Conservation (phyloP, 164 flowering plant species). For the Hamamelis virginiana region DNA sequence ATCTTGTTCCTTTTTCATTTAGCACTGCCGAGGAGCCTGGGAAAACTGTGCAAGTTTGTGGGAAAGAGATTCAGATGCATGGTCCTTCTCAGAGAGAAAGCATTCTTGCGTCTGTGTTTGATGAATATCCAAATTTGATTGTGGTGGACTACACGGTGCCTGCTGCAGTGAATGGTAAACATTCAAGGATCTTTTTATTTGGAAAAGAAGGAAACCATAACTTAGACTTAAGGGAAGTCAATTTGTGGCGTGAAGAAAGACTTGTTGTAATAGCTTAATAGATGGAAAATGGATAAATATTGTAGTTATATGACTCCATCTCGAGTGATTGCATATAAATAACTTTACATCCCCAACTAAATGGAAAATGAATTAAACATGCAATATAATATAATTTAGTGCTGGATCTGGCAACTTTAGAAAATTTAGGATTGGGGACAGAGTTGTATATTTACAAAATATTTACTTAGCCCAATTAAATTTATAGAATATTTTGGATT, state of each 20-base stretch:
- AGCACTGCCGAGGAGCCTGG: slow-evolving; percentile 54
- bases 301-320: too few species aligned
- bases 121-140: slow-evolving; percentile 63
- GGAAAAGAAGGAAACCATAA: background rate
- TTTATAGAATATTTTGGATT: too few species aligned
- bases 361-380: too few species aligned
- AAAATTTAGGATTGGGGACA: too few species aligned
- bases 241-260: background rate
- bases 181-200: background rate
- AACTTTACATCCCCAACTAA: too few species aligned
- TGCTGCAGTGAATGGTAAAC: slow-evolving; percentile 83
- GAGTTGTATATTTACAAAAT: too few species aligned
- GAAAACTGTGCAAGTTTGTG: slow-evolving; percentile 50
- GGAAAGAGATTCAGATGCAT: slow-evolving; percentile 60
- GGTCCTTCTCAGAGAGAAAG: slow-evolving; percentile 68
- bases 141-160: slow-evolving; percentile 92
- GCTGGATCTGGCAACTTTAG: too few species aligned
- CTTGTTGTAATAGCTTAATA: too few species aligned
- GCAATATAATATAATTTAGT: too few species aligned
- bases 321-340: too few species aligned
- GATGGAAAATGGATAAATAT: too few species aligned
- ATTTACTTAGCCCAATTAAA: too few species aligned
- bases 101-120: slow-evolving; percentile 55
- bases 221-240: background rate
- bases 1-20: slow-evolving; percentile 72